Conservation (phyloP, 2,329 filamentous ascomycete species). For the Geosmithia morbida region DNA sequence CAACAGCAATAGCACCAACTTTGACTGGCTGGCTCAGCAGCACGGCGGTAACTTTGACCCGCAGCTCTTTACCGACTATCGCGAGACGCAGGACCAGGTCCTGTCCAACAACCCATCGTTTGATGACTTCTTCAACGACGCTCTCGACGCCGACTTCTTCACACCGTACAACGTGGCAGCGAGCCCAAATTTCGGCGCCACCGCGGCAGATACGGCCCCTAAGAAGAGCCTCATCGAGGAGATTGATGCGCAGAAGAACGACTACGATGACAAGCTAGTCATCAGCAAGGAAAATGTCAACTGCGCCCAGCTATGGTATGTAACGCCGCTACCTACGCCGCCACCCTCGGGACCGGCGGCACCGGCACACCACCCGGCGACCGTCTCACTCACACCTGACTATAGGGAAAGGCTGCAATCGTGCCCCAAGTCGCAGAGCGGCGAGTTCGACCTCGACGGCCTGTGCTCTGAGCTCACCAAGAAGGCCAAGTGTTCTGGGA, state of each 20-base stretch:
- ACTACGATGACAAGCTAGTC: slow-evolving; percentile 49
- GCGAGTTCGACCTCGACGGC: slow-evolving; percentile 86
- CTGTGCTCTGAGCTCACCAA: slow-evolving; percentile 86
- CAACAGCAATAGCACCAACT: slow-evolving; percentile 34
- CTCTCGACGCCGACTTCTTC: slow-evolving; percentile 67
- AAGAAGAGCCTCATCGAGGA: slow-evolving; percentile 64
- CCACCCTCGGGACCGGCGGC: too few species aligned
- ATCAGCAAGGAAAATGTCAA: slow-evolving; percentile 49
- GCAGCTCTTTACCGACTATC: slow-evolving; percentile 80
- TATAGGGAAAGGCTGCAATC: slow-evolving; percentile 77
- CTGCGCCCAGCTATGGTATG: slow-evolving; percentile 90
- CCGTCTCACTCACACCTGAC: slow-evolving; percentile 21
- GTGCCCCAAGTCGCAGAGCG: slow-evolving; percentile 75
- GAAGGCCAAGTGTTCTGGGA: slow-evolving; percentile 91
- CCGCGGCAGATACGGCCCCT: slow-evolving; percentile 14
- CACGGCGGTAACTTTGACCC: slow-evolving; percentile 83
- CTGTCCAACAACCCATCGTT: slow-evolving; percentile 54
- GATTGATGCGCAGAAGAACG: slow-evolving; percentile 62
- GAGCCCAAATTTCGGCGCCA: slow-evolving; percentile 12
- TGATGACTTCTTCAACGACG: slow-evolving; percentile 61
- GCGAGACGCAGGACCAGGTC: slow-evolving; percentile 76
- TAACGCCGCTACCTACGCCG: slow-evolving; percentile 5
- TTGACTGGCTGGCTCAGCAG: slow-evolving; percentile 67
- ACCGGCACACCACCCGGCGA: neutral
- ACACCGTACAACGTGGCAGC: slow-evolving; percentile 62